Percentiles rank a stretch among this genome's conserved stretches.
These are phyloP conservation scores for Melampsora americana DNA, from an alignment of 1,284 basidiomycete genomes.

Conservation along the genomic window DNA sequence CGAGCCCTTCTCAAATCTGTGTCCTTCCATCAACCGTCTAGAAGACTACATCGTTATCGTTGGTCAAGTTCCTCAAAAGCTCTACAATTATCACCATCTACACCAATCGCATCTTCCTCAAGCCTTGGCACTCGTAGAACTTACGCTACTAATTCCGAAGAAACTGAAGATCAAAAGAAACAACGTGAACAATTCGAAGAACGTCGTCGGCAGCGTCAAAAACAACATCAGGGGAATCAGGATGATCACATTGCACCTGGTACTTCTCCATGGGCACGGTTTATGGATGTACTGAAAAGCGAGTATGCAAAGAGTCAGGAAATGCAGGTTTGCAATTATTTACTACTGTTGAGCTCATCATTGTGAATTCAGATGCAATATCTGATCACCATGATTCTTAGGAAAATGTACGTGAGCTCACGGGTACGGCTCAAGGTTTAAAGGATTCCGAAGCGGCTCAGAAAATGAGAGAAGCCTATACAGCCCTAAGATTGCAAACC, in stretches of 20 bases:
- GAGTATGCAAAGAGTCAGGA: constrained; percentile 44
- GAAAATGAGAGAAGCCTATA: constrained; percentile 38
- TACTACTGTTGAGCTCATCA: background rate
- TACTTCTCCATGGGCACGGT: constrained; percentile 41
- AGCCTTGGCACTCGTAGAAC: background rate
- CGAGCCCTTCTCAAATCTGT: constrained; percentile 2
- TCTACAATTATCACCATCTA: background rate
- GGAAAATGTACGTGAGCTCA: constrained; percentile 44
- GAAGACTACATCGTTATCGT: background rate
- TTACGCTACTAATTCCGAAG: constrained; percentile 6
- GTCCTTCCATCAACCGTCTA: background rate
- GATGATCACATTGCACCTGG: constrained; percentile 34
- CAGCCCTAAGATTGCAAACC: constrained; percentile 66
- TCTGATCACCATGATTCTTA: background rate
- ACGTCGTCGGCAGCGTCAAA: constrained; percentile 18
- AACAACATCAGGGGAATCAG: constrained; percentile 16
- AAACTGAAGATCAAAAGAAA: constrained; percentile 11
- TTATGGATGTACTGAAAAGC: constrained; percentile 43
- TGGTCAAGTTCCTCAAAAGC: background rate
- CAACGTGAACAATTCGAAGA: constrained; percentile 14
- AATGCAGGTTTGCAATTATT: constrained; percentile 29
- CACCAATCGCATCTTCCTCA: background rate
- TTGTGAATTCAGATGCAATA: background rate
- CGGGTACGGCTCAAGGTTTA: constrained; percentile 39
- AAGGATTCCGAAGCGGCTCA: constrained; percentile 43